A percentile compares a stretch with the other conserved stretches of the same genome.
Conservation (phyloP, 169 alveolate species). For the Plasmodium vinckei region DNA sequence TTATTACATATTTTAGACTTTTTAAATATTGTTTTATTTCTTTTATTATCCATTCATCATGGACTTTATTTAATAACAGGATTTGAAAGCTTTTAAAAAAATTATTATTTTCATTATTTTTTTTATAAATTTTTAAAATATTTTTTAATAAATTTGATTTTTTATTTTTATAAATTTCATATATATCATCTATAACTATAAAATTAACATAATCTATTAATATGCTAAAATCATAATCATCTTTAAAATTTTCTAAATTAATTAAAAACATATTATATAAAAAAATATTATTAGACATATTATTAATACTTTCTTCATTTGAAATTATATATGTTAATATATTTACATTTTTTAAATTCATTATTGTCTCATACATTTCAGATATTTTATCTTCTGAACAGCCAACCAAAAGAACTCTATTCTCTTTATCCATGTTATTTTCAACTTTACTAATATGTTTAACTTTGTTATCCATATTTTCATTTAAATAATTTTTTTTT, state of each 20-base stretch:
- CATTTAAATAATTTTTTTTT: too few relatives aligned
- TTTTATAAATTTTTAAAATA: conserved; percentile 27
- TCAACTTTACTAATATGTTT: not conserved
- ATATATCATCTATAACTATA: conserved; percentile 53
- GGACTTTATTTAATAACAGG: conserved; percentile 32
- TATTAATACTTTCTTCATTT: conserved; percentile 28
- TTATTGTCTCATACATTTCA: conserved; percentile 30
- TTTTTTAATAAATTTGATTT: conserved; percentile 25
- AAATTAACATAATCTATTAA: conserved; percentile 31
- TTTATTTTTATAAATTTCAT: conserved; percentile 44
- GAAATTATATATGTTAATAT: conserved; percentile 47
- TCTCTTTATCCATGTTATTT: conserved; percentile 15
- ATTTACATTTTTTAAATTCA: conserved; percentile 36
- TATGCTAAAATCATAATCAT: conserved; percentile 28
- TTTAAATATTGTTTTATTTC: conserved; percentile 36
- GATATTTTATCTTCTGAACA: conserved; percentile 35
- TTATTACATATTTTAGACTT: conserved; percentile 30
- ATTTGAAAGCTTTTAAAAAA: not conserved
- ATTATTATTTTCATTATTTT: conserved; percentile 33
- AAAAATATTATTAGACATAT: conserved; percentile 28
- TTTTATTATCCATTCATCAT: conserved; percentile 45
- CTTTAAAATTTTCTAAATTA: conserved; percentile 25
- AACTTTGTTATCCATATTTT: not conserved
- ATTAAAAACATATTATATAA: conserved; percentile 49
- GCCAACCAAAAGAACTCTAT: conserved; percentile 29